Evolutionary conservation across 495 filamentous ascomycete genomes (phyloP).

Genomic region (Achaetomiella virescens): DNA sequence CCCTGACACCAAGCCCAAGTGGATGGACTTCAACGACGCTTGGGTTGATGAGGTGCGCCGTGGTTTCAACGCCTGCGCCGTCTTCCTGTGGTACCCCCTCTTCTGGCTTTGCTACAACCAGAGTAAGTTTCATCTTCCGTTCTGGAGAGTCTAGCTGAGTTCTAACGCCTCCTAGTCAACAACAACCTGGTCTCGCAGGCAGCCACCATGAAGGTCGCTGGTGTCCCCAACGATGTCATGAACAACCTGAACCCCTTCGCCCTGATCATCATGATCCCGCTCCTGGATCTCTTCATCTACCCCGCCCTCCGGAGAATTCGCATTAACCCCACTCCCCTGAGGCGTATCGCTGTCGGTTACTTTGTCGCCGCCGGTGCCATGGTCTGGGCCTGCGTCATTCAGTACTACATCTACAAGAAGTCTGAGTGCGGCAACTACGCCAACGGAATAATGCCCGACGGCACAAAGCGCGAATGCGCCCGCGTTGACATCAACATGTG

Average conservation of each 20-base stretch:
- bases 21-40: conserved; percentile 70
- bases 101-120: conserved; percentile 49
- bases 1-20: conserved; percentile 43
- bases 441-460: conserved; percentile 22
- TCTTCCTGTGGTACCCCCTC: conserved; percentile 56
- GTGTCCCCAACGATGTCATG: conserved; percentile 73
- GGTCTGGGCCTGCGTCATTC: conserved; percentile 58
- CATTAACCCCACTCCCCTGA: conserved; percentile 66
- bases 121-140: conserved; percentile 15
- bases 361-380: conserved; percentile 54
- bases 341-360: conserved; percentile 67
- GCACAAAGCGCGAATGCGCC: conserved; percentile 8
- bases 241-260: conserved; percentile 72
- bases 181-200: conserved; percentile 76
- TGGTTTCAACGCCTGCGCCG: conserved; percentile 62
- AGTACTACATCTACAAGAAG: conserved; percentile 64
- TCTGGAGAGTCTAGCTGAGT: background rate
- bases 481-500: conserved; percentile 45
- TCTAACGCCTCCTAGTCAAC: conserved; percentile 26
- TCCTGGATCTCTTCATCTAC: conserved; percentile 64
- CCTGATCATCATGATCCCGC: conserved; percentile 72
- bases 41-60: conserved; percentile 43
- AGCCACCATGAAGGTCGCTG: conserved; percentile 60
- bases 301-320: conserved; percentile 56
- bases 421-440: conserved; percentile 52